Evolutionary conservation across 106 monocot species (phyloP).

Genomic region (Dactylorhiza incarnata): DNA sequence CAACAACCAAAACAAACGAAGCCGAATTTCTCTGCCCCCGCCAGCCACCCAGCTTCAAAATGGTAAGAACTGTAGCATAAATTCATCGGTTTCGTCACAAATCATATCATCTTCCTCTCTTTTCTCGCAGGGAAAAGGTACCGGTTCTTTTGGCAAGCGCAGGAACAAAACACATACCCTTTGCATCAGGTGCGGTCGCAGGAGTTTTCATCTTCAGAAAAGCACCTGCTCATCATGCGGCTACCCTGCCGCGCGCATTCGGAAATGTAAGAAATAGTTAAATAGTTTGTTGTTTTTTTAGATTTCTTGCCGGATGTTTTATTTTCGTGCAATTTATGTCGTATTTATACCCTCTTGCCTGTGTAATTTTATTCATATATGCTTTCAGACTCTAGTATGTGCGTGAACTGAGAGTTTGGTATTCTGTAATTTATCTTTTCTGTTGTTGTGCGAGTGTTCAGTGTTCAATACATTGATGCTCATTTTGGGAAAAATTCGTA

Average conservation of each 20-base stretch:
- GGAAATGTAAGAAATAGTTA: slow-evolving; percentile 13
- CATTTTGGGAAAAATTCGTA: neutral
- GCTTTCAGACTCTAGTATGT: neutral
- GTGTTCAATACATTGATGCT: neutral
- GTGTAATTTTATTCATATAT: neutral
- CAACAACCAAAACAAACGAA: too few relatives aligned
- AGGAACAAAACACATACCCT: slow-evolving; percentile 39
- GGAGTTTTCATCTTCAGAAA: slow-evolving; percentile 48
- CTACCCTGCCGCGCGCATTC: slow-evolving; percentile 24
- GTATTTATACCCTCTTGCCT: neutral
- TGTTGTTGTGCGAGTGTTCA: neutral
- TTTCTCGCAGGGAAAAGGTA: slow-evolving; percentile 32
- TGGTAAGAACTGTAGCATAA: too few relatives aligned
- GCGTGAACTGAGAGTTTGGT: neutral
- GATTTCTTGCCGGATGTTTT: neutral
- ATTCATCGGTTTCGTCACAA: too few relatives aligned
- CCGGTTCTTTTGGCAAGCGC: slow-evolving; percentile 39
- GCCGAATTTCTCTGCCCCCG: too few relatives aligned
- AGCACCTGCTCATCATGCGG: slow-evolving; percentile 38
- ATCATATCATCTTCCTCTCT: neutral
- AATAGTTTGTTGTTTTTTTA: neutral
- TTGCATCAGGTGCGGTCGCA: slow-evolving; percentile 30
- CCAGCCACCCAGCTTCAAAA: too few relatives aligned
- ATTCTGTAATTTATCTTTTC: neutral
- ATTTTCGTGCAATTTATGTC: neutral